Evolutionary conservation across 192 early-diverging fungal species (phyloP).

Genomic region (Coemansia sp.): DNA sequence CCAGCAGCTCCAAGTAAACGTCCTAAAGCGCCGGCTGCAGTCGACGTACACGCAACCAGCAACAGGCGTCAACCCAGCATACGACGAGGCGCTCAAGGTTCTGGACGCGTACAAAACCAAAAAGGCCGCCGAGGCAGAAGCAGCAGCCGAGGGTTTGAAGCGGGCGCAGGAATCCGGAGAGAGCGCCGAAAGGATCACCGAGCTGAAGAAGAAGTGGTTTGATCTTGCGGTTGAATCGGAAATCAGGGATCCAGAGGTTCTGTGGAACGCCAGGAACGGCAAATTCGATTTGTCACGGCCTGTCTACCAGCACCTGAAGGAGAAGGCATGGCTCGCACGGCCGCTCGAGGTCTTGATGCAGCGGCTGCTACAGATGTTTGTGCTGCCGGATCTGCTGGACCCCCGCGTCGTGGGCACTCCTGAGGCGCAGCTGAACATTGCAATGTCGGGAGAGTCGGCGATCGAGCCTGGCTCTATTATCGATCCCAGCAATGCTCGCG

Average conservation of each 20-base stretch:
- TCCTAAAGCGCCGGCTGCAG: constrained; percentile 19
- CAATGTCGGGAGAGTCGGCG: constrained; percentile 5
- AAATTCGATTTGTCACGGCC: constrained; percentile 67
- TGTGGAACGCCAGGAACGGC: constrained; percentile 65
- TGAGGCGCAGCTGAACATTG: constrained; percentile 47
- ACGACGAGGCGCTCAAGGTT: constrained; percentile 75
- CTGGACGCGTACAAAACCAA: constrained; percentile 63
- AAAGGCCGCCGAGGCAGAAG: constrained; percentile 31
- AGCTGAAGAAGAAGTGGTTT: constrained; percentile 57
- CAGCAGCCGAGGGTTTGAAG: constrained; percentile 24
- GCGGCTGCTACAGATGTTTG: constrained; percentile 75
- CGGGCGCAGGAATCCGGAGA: constrained; percentile 26
- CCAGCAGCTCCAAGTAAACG: neutral
- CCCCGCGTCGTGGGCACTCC: constrained; percentile 47
- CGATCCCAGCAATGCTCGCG: constrained; percentile 55
- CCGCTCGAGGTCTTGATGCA: constrained; percentile 64
- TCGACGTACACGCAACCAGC: constrained; percentile 58
- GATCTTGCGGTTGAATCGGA: constrained; percentile 65
- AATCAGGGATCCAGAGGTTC: constrained; percentile 70
- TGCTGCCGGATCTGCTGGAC: constrained; percentile 73
- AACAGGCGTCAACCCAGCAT: constrained; percentile 66
- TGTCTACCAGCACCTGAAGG: constrained; percentile 68
- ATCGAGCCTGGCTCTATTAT: constrained; percentile 41
- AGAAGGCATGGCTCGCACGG: constrained; percentile 61
- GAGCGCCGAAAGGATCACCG: constrained; percentile 43